Conservation (phyloP, 305 asterid species). For the Solanum hybrid region DNA sequence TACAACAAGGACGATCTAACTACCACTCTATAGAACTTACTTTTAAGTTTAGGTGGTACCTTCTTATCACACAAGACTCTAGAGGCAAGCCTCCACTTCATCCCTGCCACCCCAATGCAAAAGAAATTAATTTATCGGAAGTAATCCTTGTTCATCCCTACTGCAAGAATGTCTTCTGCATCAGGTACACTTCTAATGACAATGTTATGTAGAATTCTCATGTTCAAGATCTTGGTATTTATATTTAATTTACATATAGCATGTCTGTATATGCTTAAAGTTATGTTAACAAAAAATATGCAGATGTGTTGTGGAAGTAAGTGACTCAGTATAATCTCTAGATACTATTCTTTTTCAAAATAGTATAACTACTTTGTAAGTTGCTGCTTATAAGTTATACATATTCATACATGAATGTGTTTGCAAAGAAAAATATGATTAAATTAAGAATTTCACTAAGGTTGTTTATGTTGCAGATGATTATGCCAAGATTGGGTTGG, state of each 20-base stretch:
- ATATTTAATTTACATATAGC: background rate
- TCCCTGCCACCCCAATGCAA: background rate
- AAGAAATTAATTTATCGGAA: background rate
- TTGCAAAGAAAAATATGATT: too few relatives aligned
- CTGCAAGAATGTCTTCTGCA: background rate
- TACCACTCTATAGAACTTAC: background rate
- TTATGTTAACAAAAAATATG: background rate
- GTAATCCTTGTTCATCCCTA: background rate
- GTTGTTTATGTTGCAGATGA: too few relatives aligned
- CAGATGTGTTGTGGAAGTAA: too few relatives aligned
- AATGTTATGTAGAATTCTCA: background rate
- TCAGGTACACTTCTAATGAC: background rate
- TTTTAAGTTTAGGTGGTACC: background rate
- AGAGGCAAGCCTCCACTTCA: background rate
- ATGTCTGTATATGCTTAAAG: background rate
- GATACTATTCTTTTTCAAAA: too few relatives aligned
- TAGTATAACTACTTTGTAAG: too few relatives aligned
- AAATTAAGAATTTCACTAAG: too few relatives aligned
- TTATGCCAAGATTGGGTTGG: too few relatives aligned
- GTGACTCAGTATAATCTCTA: too few relatives aligned
- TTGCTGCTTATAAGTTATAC: too few relatives aligned
- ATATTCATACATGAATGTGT: too few relatives aligned
- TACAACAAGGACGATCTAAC: background rate
- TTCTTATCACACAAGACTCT: background rate
- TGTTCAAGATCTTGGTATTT: background rate